Percentiles rank a stretch among this genome's conserved stretches.
phyloP scores from a whole-genome alignment of 345 rosid genomes.

The Acer saccharum region DNA sequence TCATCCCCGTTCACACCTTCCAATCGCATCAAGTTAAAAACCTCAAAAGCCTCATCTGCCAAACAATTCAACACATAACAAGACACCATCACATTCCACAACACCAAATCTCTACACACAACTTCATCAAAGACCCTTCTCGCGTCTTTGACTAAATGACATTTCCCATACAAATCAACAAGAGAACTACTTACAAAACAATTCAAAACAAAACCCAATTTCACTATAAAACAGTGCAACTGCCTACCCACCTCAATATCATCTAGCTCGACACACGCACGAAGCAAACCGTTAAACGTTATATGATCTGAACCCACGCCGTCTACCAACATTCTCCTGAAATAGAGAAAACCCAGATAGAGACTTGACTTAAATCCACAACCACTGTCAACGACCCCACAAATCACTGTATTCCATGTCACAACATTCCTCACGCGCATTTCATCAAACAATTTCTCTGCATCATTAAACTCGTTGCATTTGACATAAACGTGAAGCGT shows the following conservation, averaged over 20 bases:
- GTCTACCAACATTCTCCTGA: constrained; percentile 47
- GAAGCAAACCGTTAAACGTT: constrained; percentile 53
- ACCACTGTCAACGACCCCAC: constrained; percentile 33
- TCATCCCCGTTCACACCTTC: constrained; percentile 46
- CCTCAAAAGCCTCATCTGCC: constrained; percentile 44
- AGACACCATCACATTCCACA: constrained; percentile 66
- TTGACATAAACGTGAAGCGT: constrained; percentile 49
- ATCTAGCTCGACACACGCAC: constrained; percentile 42
- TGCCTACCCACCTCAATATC: constrained; percentile 44
- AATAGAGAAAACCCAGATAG: constrained; percentile 33
- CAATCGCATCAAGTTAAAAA: constrained; percentile 46
- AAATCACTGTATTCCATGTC: constrained; percentile 66
- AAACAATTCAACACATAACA: constrained; percentile 51
- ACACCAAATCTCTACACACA: constrained; percentile 47
- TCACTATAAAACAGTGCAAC: constrained; percentile 55
- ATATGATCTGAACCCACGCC: constrained; percentile 48
- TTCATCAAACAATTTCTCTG: constrained; percentile 62
- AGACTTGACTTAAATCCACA: constrained; percentile 9
- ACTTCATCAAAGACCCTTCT: constrained; percentile 47
- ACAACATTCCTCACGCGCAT: constrained; percentile 59
- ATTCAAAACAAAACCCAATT: constrained; percentile 46
- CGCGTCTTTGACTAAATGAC: constrained; percentile 49
- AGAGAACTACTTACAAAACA: constrained; percentile 50
- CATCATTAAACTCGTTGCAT: constrained; percentile 28
- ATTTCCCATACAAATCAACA: constrained; percentile 71